Conservation (phyloP, 768 basidiomycete genomes). For the Boletus bicolor region DNA sequence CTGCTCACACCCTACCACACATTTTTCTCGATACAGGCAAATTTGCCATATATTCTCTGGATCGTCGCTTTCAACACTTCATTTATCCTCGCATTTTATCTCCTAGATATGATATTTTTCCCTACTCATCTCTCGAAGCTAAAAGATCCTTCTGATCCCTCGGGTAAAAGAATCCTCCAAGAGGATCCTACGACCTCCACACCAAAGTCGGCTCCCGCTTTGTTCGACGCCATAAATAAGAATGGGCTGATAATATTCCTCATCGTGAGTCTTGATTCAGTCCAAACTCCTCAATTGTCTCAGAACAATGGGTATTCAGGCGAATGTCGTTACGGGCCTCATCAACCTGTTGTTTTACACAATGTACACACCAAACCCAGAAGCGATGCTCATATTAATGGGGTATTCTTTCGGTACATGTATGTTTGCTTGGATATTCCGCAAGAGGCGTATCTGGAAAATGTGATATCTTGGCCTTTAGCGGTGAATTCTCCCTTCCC, state of each 20-base stretch:
- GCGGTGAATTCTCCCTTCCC: background rate
- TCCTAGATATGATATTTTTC: slow-evolving; percentile 71
- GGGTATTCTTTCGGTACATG: slow-evolving; percentile 61
- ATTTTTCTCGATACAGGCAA: slow-evolving; percentile 55
- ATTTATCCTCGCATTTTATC: slow-evolving; percentile 77
- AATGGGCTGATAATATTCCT: slow-evolving; percentile 83
- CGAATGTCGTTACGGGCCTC: slow-evolving; percentile 83
- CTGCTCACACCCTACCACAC: background rate
- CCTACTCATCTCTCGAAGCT: slow-evolving; percentile 38
- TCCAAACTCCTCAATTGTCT: background rate
- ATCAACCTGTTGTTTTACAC: slow-evolving; percentile 78
- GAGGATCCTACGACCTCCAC: slow-evolving; percentile 21
- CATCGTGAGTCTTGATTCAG: slow-evolving; percentile 48
- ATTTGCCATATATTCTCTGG: slow-evolving; percentile 88
- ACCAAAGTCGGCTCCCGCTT: slow-evolving; percentile 35
- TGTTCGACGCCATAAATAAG: slow-evolving; percentile 80
- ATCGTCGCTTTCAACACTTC: slow-evolving; percentile 83
- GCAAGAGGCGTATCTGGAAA: slow-evolving; percentile 34
- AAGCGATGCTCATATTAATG: slow-evolving; percentile 60
- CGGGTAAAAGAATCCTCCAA: slow-evolving; percentile 25
- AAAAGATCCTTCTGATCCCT: slow-evolving; percentile 21
- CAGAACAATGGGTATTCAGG: slow-evolving; percentile 41
- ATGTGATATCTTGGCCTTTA: slow-evolving; percentile 7
- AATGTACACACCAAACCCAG: slow-evolving; percentile 63
- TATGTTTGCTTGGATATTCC: slow-evolving; percentile 57